Base-by-base conservation (phyloP, 805 yeast genomes). In the Teunomyces cretensis region DNA sequence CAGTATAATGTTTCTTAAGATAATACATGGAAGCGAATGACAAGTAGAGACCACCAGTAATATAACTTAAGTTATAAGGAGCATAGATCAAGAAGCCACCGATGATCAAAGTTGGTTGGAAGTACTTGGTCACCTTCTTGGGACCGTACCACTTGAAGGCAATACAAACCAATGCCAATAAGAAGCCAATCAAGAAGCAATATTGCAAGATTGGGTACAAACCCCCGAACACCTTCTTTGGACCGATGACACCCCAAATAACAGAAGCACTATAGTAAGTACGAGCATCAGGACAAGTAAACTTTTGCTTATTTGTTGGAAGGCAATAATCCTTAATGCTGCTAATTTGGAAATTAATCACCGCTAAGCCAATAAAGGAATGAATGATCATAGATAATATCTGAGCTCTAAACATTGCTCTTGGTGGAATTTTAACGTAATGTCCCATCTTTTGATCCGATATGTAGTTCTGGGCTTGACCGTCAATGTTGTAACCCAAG, bases 371-470 rank as follows among this genome's bases (percentile, higher is more conserved):
- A 30, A 61, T 44, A 27, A 62, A 57, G 2, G 62, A 50, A 15
- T 54, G 37, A 36, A 62, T 42, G 13, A 55, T 43, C 2, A 53
- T 55, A 2, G 64, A 52, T 13, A 55, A 26, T 39, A 64, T 51
- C 52, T 65, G 70, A 17, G 49, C 48, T 60, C 72, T 61, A 64
- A 84, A 82, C 50, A 83, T 65, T 0, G 81, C 70, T 47, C 81
- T 69, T 2, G 88, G 89, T 0, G 86, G 80, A 14, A 84, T 65
- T 52, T 81, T 81, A 56, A 81, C 61, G 56, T 85, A 85, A 48
- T 84, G 88, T 2, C 80, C 87, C 58, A 80, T 58, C 54, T 84
- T 84, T 71, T 79, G 76, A 53, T 81, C 84, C 7, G 72, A 67
- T 27, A 79, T 67, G 56, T 73, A 81, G 43, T 71, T 66, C 33